Evolutionary conservation across 2,329 filamentous ascomycete genomes (phyloP).

Genomic region (Rhynchosporium agropyri): DNA sequence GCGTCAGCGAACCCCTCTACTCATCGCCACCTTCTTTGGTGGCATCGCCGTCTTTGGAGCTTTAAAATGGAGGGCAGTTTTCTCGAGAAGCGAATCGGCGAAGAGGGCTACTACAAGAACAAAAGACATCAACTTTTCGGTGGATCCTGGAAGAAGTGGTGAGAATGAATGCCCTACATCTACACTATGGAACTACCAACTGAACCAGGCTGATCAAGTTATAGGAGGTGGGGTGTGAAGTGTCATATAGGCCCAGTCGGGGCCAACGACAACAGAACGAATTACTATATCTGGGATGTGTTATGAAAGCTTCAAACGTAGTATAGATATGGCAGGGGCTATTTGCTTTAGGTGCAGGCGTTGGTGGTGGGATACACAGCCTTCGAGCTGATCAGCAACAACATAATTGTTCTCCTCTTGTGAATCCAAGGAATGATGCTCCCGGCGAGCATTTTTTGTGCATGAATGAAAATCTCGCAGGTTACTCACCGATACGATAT

Average conservation of each 20-base stretch:
- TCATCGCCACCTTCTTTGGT: constrained; percentile 38
- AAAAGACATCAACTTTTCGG: constrained; percentile 37
- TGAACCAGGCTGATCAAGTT: not conserved
- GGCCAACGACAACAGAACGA: constrained; percentile 1
- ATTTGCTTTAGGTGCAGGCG: constrained; percentile 12
- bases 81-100: constrained; percentile 41
- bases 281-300: not conserved
- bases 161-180: not conserved
- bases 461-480: no score
- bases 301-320: constrained; percentile 16
- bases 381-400: constrained; percentile 16
- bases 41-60: constrained; percentile 37
- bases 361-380: constrained; percentile 14
- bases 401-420: not conserved
- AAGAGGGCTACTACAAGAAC: constrained; percentile 36
- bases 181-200: not conserved
- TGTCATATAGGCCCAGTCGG: not conserved
- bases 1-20: constrained; percentile 36
- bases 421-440: not conserved
- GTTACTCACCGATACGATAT: no score
- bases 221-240: constrained; percentile 11
- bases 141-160: constrained; percentile 41
- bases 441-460: no score
- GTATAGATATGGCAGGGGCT: constrained; percentile 2
- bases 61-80: constrained; percentile 42